Evolutionary conservation across 345 rosid genomes (phyloP), one percentile per base, ranked within the genome.

Genomic region (Mangifera indica): DNA sequence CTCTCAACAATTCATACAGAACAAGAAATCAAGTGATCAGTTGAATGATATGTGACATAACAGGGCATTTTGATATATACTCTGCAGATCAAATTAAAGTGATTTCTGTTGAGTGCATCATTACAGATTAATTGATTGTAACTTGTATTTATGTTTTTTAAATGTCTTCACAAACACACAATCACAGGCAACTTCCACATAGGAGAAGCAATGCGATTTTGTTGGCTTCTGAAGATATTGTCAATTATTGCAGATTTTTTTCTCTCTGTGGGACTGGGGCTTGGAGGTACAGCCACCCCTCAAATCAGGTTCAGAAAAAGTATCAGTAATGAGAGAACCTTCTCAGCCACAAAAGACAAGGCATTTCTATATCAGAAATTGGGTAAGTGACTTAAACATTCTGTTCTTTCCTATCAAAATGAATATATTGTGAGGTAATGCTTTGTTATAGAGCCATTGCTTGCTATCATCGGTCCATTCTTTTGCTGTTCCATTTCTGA

Each of bases 241-340:
- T 34, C 60, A 26, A 51, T 59, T 67, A 21, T 76, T 78, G 80
- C 83, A 95, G 98, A 91, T 62, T 95, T 92, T 80, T 92, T 92
- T 67, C 90, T 95, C 24, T 86, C 93, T 24, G 98, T 90, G 76
- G 98, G 92, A 54, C 82, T 92, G 80, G 98, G 99, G 66, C 88
- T 95, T 77, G 99, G 99, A 70, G 67, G 63, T 74, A 90, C 96
- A 29, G 86, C 82, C 70, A 81, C 88, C 21, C 97, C 98, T 79
- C 69, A 85, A 77, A 81, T 69, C 61, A 87, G 84, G 78, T 81
- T 79, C 58, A 88, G 97, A 24, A 95, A 92, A 87, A 95, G 99
- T 81, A 95, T 95, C 40, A 95, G 99, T 75, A 88, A 71, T 63
- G 99, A 92, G 87, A 86, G 97, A 78, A 95, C 98, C 70, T 95